Evolutionary conservation across 495 filamentous ascomycete genomes (phyloP), one percentile per base, ranked within the genome.

Genomic region (Usnea hakonensis): DNA sequence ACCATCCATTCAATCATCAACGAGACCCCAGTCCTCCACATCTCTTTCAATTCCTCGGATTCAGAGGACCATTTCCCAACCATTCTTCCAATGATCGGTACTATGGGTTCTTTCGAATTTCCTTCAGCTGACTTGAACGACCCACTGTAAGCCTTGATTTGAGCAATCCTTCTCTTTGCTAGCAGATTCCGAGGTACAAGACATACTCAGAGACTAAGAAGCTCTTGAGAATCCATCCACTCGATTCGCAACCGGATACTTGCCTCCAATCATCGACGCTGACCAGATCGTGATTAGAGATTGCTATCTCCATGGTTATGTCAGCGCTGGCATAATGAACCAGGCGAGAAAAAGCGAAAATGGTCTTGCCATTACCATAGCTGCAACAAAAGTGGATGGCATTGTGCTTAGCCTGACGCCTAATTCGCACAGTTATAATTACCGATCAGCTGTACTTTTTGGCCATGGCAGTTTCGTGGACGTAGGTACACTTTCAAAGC

Each of bases 251-350:
- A 30, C 46, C 46, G 3, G 46, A 5, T 28, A 16, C 11, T 30
- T 50, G 46, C 26, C 26, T 30, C 14, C 23, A 50, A 30, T 3
- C 5, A 50, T 11, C 48, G 48, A 11, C 32, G 28, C 48, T 52
- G 48, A 52, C 26, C 2, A 8, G 8, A 28, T 30, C 6, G 5
- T 17, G 28, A 2, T 26, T 9, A 52, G 48, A 16, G 88, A 95
- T 64, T 82, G 89, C 60, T 96, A 97, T 69, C 83, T 97, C 7
- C 92, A 97, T 71, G 90, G 90, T 67, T 95, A 94, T 70, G 85
- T 93, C 57, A 87, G 84, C 58, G 87, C 87, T 14, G 89, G 91
- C 3, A 78, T 95, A 40, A 87, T 91, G 77, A 87, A 86, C 61
- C 70, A 89, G 11, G 77, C 83, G 35, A 81, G 83, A n/a, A 63